These are phyloP conservation scores for Plasmodium cynomolgi DNA, from an alignment of 169 alveolate genomes.

Conservation along the genomic window DNA sequence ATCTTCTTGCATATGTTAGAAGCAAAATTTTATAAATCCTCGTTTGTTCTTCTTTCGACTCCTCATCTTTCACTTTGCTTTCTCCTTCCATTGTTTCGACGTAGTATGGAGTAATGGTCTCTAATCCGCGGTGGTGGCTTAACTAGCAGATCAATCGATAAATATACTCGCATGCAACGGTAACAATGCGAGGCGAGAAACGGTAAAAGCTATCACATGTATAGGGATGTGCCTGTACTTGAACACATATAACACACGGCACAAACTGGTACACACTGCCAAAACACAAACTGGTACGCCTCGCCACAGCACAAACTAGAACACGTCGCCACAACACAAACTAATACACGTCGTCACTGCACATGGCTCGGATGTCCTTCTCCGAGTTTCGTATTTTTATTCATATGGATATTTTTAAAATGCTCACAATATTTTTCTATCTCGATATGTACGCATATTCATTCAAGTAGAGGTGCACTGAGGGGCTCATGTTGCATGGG, in stretches of 20 bases:
- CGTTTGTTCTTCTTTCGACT: constrained; percentile 65
- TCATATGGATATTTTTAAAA: not conserved
- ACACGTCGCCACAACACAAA: not conserved
- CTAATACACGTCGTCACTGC: not conserved
- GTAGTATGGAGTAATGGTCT: not conserved
- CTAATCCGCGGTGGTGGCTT: not conserved
- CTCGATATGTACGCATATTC: not conserved
- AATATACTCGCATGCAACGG: not conserved
- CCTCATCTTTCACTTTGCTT: constrained; percentile 13
- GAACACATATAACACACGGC: not conserved
- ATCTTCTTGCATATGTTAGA: constrained; percentile 42
- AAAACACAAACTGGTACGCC: too few species aligned
- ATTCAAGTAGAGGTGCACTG: not conserved
- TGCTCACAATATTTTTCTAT: not conserved
- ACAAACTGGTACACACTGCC: not conserved
- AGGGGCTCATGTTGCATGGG: not conserved
- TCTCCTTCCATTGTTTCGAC: constrained; percentile 12
- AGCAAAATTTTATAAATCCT: constrained; percentile 51
- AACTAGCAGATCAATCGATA: not conserved
- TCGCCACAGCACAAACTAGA: not conserved
- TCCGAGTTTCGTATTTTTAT: not conserved
- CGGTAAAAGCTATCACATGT: not conserved
- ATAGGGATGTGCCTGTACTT: not conserved
- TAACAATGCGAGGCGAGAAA: not conserved
- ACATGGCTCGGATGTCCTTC: not conserved